phyloP scores from a whole-genome alignment of 169 alveolate genomes.

The Cryptosporidium sp. region DNA sequence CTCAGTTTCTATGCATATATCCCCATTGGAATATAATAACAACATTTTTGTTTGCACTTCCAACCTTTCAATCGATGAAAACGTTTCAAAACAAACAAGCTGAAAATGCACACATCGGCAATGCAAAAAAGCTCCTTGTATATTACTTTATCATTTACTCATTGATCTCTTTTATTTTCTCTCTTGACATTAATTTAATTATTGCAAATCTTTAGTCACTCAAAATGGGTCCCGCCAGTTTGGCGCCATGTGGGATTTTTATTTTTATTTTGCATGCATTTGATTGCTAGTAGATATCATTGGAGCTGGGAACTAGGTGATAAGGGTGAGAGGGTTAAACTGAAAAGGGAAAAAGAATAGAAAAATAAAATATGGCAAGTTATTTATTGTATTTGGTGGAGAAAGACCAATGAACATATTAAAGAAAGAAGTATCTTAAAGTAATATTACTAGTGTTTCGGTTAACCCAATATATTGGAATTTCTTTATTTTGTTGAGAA shows the following conservation, averaged over 20 bases:
- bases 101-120: not conserved
- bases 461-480: too few relatives aligned
- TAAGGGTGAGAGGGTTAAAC: too few relatives aligned
- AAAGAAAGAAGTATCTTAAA: too few relatives aligned
- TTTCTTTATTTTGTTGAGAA: too few relatives aligned
- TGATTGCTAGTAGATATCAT: not conserved
- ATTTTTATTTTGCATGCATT: not conserved
- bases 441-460: too few relatives aligned
- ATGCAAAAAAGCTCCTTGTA: not conserved
- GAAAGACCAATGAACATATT: too few relatives aligned
- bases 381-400: too few relatives aligned
- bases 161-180: not conserved
- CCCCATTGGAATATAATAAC: slow-evolving; percentile 37
- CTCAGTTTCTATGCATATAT: slow-evolving; percentile 11
- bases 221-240: not conserved
- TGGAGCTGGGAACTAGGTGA: not conserved
- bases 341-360: too few relatives aligned
- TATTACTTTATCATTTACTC: not conserved
- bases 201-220: slow-evolving; percentile 2
- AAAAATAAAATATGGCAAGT: too few relatives aligned
- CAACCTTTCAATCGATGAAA: not conserved
- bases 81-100: not conserved
- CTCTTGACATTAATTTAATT: slow-evolving; percentile 2
- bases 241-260: slow-evolving; percentile 5
- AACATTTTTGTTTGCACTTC: not conserved